Percentiles rank a stretch among this genome's conserved stretches.
Conservation (phyloP, 805 yeast genomes). For the Schizosaccharomyces osmophilus region DNA sequence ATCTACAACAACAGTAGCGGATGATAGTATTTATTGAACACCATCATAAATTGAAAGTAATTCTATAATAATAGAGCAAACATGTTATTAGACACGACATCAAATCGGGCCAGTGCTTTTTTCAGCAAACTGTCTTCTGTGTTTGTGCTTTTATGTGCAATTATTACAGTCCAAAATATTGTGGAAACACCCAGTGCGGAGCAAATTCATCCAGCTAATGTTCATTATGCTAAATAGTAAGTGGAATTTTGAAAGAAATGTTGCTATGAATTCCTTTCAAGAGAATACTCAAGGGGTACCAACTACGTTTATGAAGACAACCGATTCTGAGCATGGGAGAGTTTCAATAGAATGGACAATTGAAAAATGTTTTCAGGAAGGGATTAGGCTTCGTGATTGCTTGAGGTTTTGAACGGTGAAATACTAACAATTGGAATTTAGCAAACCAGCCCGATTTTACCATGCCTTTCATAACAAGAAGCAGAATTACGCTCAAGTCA, state of each 20-base stretch:
- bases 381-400: no score
- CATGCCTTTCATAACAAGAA: slow-evolving; percentile 12
- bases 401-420: no score
- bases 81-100: neutral
- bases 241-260: neutral
- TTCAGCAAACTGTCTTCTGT: neutral
- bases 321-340: no score
- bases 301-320: no score
- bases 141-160: neutral
- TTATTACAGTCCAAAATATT: neutral
- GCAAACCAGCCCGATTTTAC: neutral
- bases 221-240: neutral
- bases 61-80: neutral
- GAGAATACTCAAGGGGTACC: no score
- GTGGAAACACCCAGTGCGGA: neutral
- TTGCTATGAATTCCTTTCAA: no score
- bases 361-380: no score
- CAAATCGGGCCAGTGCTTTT: neutral
- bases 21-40: no score
- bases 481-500: slow-evolving; percentile 40
- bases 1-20: no score
- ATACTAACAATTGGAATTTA: neutral
- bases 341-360: no score
- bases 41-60: no score
- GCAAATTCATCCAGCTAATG: neutral